Conservation (phyloP, 192 early-diverging fungal genomes). For the Funneliformis geosporum region DNA sequence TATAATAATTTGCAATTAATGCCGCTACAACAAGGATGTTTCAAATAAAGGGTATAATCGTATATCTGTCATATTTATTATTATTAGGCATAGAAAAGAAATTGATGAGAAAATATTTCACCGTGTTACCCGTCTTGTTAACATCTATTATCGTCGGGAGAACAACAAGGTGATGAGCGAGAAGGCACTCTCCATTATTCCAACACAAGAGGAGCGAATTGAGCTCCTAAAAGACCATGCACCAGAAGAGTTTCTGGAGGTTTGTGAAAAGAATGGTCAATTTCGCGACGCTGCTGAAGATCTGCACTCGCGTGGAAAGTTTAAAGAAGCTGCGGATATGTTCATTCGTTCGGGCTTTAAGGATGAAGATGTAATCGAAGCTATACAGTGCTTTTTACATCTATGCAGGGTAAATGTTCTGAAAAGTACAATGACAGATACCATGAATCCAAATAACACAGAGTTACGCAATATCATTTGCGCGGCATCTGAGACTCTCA, state of each 20-base stretch:
- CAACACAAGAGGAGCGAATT: conserved; percentile 10
- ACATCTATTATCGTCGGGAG: background rate
- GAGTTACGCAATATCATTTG: background rate
- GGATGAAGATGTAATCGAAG: background rate
- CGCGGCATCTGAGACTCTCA: background rate
- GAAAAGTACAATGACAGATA: background rate
- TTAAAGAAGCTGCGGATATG: conserved; percentile 8
- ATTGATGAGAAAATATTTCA: conserved; percentile 16
- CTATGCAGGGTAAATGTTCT: conserved; percentile 4
- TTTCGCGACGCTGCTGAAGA: background rate
- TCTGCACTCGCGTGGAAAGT: background rate
- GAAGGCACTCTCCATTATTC: background rate
- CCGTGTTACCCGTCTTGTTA: background rate
- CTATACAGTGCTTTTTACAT: background rate
- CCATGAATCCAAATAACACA: background rate
- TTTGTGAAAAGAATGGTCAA: conserved; percentile 7
- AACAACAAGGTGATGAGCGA: conserved; percentile 8
- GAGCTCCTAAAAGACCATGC: conserved; percentile 14
- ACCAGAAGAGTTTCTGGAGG: conserved; percentile 16
- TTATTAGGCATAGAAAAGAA: conserved; percentile 9
- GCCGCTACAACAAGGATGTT: too few relatives aligned
- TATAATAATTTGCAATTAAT: too few relatives aligned
- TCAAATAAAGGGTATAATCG: too few relatives aligned
- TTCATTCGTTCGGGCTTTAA: background rate
- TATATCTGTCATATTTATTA: too few relatives aligned